Conservation (phyloP, 208 protist genomes). For the Leishmania gerbilli region DNA sequence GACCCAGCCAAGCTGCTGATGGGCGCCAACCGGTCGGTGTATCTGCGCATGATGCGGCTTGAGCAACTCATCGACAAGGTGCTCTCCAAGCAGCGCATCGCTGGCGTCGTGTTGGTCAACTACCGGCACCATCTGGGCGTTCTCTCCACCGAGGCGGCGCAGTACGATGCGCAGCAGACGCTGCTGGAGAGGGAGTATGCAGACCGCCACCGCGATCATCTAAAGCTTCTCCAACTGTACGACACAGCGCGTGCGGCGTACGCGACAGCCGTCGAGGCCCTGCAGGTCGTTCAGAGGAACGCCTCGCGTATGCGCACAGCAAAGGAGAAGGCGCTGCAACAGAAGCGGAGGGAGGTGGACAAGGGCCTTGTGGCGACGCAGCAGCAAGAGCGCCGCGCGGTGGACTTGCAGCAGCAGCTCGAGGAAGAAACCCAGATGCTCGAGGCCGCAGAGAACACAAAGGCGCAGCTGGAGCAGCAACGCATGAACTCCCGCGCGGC, state of each 20-base stretch:
- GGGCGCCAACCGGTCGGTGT: conserved; percentile 52
- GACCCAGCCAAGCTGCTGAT: conserved; percentile 13
- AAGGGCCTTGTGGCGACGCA: conserved; percentile 52
- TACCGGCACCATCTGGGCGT: conserved; percentile 85
- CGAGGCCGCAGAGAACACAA: conserved; percentile 55
- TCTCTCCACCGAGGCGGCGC: conserved; percentile 64
- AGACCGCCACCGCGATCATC: conserved; percentile 86
- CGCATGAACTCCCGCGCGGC: conserved; percentile 25
- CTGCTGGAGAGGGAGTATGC: conserved; percentile 65
- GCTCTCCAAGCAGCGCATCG: conserved; percentile 87
- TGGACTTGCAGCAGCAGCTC: conserved; percentile 55
- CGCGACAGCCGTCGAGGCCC: conserved; percentile 45
- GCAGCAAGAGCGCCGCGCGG: conserved; percentile 42
- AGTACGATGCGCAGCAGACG: conserved; percentile 67
- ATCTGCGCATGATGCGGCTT: conserved; percentile 83
- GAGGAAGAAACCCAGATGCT: conserved; percentile 72
- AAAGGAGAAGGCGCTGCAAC: conserved; percentile 81
- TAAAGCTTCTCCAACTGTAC: conserved; percentile 89
- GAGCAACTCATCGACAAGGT: conserved; percentile 92
- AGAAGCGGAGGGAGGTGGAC: conserved; percentile 67
- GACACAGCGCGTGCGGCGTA: conserved; percentile 74
- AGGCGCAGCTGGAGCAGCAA: conserved; percentile 34
- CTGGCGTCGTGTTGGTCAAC: conserved; percentile 73
- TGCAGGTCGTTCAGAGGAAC: conserved; percentile 40
- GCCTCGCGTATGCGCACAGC: conserved; percentile 46